Conservation (phyloP, 2,329 filamentous ascomycete species). For the Diaporthe nobilis region DNA sequence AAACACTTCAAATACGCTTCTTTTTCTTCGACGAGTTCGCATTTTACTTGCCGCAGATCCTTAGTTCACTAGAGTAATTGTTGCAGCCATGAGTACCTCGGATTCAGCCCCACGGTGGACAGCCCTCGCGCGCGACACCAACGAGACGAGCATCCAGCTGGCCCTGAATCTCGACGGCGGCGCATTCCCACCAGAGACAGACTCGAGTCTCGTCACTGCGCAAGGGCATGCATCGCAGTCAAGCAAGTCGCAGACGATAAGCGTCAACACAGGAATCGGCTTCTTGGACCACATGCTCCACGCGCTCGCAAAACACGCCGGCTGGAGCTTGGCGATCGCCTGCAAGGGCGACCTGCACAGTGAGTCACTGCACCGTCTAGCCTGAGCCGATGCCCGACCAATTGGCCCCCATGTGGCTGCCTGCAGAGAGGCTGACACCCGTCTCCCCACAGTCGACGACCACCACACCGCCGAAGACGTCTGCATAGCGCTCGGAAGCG, state of each 20-base stretch:
- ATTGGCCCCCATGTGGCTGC: background rate
- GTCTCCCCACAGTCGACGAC: conserved; percentile 81
- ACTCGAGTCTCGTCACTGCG: conserved; percentile 65
- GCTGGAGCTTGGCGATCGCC: conserved; percentile 88
- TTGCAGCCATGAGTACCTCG: conserved; percentile 45
- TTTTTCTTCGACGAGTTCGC: background rate
- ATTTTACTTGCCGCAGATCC: background rate
- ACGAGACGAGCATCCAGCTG: conserved; percentile 97
- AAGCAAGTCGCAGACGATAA: conserved; percentile 87
- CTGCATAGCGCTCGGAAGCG: conserved; percentile 89
- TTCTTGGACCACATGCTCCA: conserved; percentile 99
- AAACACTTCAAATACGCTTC: background rate
- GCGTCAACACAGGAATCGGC: conserved; percentile 92
- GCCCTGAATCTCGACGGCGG: conserved; percentile 95
- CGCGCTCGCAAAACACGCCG: conserved; percentile 93
- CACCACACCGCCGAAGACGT: conserved; percentile 98
- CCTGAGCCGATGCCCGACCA: background rate
- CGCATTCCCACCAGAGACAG: conserved; percentile 75
- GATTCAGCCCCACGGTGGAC: conserved; percentile 73
- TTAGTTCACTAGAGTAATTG: background rate
- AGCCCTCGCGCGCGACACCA: conserved; percentile 88
- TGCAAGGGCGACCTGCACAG: conserved; percentile 94
- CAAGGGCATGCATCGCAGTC: conserved; percentile 85
- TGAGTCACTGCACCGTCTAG: conserved; percentile 58
- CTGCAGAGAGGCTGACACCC: background rate